These are phyloP conservation scores for Helotiales sp. DNA, from an alignment of 2,329 filamentous ascomycete genomes.

Conservation along the genomic window DNA sequence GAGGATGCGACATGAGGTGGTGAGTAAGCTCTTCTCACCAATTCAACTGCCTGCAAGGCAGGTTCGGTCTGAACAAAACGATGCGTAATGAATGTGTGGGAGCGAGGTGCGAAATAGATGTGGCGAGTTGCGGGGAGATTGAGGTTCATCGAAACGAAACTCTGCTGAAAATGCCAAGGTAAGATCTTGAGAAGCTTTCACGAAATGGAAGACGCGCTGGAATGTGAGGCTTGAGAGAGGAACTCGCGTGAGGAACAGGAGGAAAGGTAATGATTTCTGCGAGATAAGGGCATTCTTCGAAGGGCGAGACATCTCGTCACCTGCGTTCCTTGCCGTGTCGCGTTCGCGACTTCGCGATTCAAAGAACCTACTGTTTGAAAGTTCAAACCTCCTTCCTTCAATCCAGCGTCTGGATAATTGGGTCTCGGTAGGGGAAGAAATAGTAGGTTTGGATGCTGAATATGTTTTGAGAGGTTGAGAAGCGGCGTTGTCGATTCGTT, in stretches of 20 bases:
- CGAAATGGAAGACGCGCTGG: conserved; percentile 2
- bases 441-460: background rate
- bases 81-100: background rate
- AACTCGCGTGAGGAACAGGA: background rate
- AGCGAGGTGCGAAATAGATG: background rate
- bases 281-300: background rate
- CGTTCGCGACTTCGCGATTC: background rate
- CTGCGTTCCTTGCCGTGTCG: background rate
- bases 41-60: conserved; percentile 3
- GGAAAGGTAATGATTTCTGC: background rate
- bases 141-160: conserved; percentile 13
- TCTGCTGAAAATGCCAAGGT: background rate
- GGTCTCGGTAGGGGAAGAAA: too few species aligned
- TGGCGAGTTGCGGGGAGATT: background rate
- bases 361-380: background rate
- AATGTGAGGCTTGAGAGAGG: background rate
- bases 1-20: background rate
- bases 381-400: background rate
- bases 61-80: background rate
- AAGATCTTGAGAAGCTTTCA: background rate
- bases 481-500: too few species aligned
- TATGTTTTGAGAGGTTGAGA: background rate
- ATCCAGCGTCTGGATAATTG: background rate
- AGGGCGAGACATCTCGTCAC: background rate
- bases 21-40: conserved; percentile 1